phyloP scores from a whole-genome alignment of 2,329 filamentous ascomycete genomes.

The Thielaviopsis euricoi region DNA sequence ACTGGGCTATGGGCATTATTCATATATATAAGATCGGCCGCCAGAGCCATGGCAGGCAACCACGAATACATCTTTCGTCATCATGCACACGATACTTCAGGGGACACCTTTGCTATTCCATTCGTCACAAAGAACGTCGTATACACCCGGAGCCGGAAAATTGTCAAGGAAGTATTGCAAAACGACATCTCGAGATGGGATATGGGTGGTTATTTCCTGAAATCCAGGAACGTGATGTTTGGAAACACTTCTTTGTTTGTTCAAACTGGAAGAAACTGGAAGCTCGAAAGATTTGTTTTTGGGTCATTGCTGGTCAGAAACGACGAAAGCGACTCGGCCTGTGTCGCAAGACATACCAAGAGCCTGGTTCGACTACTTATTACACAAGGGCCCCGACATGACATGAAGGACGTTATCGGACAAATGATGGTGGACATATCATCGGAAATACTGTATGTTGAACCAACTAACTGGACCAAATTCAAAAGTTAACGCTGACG shows the following conservation, averaged over 20 bases:
- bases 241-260: not conserved
- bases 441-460: not conserved
- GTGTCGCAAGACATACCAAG: not conserved
- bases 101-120: not conserved
- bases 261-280: not conserved
- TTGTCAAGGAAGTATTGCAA: not conserved
- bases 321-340: not conserved
- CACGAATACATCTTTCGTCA: not conserved
- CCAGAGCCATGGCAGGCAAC: too few species aligned
- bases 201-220: not conserved
- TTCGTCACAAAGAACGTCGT: not conserved
- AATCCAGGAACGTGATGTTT: not conserved
- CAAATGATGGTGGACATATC: not conserved
- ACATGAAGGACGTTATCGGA: not conserved
- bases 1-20: too few species aligned
- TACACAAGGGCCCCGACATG: not conserved
- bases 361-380: not conserved
- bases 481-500: not conserved
- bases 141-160: not conserved
- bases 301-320: not conserved
- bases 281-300: not conserved
- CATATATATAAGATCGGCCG: too few species aligned
- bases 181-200: not conserved
- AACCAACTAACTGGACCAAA: constrained; percentile 5
- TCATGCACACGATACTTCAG: not conserved